Evolutionary conservation across 2,329 filamentous ascomycete species (phyloP).

Genomic region (Harringtonia lauricola): DNA sequence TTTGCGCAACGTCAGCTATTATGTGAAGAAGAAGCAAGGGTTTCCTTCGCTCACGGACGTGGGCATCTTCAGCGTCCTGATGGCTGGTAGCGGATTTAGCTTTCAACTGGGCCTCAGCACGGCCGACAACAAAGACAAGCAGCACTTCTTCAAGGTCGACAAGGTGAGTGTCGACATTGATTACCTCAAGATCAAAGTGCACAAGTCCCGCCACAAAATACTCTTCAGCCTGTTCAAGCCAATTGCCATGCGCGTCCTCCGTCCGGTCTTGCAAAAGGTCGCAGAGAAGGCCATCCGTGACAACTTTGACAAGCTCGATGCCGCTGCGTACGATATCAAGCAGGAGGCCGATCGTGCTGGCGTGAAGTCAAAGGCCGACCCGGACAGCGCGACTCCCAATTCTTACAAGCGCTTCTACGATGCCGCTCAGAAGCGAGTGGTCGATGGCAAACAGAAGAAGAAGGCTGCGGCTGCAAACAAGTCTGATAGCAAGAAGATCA

Average conservation of each 20-base stretch:
- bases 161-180: constrained; percentile 76
- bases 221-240: constrained; percentile 83
- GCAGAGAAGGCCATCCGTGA: constrained; percentile 84
- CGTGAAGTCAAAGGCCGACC: constrained; percentile 54
- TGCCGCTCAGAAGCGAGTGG: constrained; percentile 61
- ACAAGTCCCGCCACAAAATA: constrained; percentile 90
- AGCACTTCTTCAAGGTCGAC: constrained; percentile 91
- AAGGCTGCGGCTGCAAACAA: constrained; percentile 25
- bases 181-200: constrained; percentile 76
- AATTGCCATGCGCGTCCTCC: constrained; percentile 70
- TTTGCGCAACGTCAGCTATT: constrained; percentile 80
- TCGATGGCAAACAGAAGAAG: constrained; percentile 70
- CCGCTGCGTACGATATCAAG: constrained; percentile 65
- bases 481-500: constrained; percentile 54
- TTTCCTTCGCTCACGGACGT: constrained; percentile 82
- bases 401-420: constrained; percentile 77
- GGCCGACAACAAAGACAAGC: constrained; percentile 60
- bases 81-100: constrained; percentile 78
- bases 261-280: constrained; percentile 75
- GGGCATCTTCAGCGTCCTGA: constrained; percentile 78
- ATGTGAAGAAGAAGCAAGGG: constrained; percentile 88
- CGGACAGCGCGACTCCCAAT: constrained; percentile 45
- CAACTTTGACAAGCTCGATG: constrained; percentile 65
- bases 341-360: constrained; percentile 66
- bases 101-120: constrained; percentile 87